Evolutionary conservation across 139 green algal species (phyloP).

Genomic region (Micromonas pusilla): DNA sequence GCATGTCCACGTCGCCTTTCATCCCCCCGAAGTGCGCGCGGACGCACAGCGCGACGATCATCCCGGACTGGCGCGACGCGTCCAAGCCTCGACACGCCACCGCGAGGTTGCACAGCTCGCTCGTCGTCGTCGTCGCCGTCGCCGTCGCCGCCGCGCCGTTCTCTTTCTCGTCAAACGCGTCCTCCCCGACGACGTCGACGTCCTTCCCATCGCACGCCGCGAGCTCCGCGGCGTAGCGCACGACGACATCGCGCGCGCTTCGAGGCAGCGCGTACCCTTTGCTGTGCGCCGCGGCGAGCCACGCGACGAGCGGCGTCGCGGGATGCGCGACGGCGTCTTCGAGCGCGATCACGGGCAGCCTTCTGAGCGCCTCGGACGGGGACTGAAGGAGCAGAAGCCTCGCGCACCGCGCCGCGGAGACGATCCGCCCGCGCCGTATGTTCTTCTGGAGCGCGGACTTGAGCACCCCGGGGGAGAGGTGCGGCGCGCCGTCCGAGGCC

Average conservation of each 20-base stretch:
- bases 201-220: background rate
- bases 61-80: no score
- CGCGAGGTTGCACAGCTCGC: background rate
- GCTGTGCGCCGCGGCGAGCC: background rate
- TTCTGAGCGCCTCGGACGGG: background rate
- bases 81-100: background rate
- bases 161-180: background rate
- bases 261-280: background rate
- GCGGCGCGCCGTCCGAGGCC: background rate
- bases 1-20: constrained; percentile 14
- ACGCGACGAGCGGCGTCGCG: background rate
- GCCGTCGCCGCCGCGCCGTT: background rate
- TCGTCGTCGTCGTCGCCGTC: background rate
- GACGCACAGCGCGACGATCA: background rate
- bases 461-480: background rate
- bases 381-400: background rate
- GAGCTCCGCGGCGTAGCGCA: background rate
- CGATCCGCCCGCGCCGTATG: background rate
- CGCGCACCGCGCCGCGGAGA: background rate
- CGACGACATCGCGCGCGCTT: background rate
- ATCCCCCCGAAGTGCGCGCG: constrained; percentile 18
- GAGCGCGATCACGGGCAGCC: constrained; percentile 12
- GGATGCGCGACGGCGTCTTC: constrained; percentile 16
- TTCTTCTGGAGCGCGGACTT: constrained; percentile 26
- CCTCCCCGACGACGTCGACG: background rate